These are phyloP conservation scores for Hirsutella minnesotensis DNA, from an alignment of 2,329 filamentous ascomycete genomes.

Conservation along the genomic window DNA sequence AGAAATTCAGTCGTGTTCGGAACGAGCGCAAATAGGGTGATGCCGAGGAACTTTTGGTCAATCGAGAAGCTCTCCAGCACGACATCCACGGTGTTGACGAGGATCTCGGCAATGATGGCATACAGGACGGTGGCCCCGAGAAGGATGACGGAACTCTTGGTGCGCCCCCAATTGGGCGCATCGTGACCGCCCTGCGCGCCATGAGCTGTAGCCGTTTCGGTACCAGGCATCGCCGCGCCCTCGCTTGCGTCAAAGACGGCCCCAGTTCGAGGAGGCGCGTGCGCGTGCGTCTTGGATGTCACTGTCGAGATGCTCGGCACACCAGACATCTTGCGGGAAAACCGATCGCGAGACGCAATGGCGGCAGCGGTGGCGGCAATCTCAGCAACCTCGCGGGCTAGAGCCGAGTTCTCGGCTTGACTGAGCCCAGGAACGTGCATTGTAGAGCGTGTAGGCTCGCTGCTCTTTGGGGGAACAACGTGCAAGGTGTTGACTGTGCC, in stretches of 20 bases:
- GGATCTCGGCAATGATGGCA: constrained; percentile 91
- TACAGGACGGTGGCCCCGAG: constrained; percentile 84
- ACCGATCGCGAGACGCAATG: constrained; percentile 66
- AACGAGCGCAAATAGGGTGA: constrained; percentile 91
- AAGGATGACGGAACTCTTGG: constrained; percentile 81
- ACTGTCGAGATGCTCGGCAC: constrained; percentile 7
- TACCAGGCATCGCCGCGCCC: constrained; percentile 17
- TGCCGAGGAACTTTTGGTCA: constrained; percentile 94
- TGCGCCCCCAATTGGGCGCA: constrained; percentile 94
- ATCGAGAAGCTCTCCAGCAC: constrained; percentile 82
- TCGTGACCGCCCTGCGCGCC: constrained; percentile 65
- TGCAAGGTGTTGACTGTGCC: constrained; percentile 47
- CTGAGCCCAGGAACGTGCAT: constrained; percentile 58
- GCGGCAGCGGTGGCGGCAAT: constrained; percentile 86
- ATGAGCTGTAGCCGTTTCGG: constrained; percentile 20
- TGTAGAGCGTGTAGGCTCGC: constrained; percentile 28
- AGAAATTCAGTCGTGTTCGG: constrained; percentile 97
- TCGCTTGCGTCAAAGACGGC: constrained; percentile 36
- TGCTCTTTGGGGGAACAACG: constrained; percentile 61
- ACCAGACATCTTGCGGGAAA: constrained; percentile 25
- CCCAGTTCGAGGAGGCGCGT: constrained; percentile 21
- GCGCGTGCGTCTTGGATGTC: constrained; percentile 16
- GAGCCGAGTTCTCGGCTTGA: constrained; percentile 66
- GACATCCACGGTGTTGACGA: constrained; percentile 96
- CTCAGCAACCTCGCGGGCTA: constrained; percentile 82